These are phyloP conservation scores for Podospora appendiculata DNA, from an alignment of 495 filamentous ascomycete genomes.

Conservation along the genomic window DNA sequence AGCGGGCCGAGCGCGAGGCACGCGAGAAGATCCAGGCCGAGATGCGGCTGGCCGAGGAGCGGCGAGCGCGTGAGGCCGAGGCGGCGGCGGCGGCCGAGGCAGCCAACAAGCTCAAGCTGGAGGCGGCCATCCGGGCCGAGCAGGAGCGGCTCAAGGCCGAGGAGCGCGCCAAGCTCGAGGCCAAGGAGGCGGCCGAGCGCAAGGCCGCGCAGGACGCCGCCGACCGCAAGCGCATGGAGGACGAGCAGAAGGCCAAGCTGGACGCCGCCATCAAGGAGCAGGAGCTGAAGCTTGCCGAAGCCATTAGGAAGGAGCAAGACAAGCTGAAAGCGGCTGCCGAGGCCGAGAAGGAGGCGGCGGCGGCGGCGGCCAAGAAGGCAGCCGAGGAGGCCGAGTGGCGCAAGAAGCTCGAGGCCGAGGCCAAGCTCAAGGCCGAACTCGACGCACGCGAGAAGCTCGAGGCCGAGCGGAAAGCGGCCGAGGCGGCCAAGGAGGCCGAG, in stretches of 20 bases:
- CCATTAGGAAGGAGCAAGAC: constrained; percentile 24
- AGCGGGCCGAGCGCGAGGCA: constrained; percentile 32
- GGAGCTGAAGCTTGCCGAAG: constrained; percentile 20
- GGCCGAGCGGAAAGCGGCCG: constrained; percentile 27
- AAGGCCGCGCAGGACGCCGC: constrained; percentile 21
- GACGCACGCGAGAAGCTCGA: constrained; percentile 35
- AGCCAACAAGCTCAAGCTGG: constrained; percentile 28
- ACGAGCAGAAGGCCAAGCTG: constrained; percentile 37
- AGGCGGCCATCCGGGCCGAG: constrained; percentile 21
- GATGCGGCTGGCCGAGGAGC: constrained; percentile 23
- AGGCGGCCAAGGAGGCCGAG: constrained; percentile 26
- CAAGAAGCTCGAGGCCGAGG: constrained; percentile 32
- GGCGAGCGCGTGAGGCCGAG: constrained; percentile 41
- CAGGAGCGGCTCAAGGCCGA: constrained; percentile 17
- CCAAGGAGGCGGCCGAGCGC: constrained; percentile 24
- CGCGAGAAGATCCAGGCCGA: constrained; percentile 33
- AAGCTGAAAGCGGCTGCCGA: constrained; percentile 28
- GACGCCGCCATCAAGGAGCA: constrained; percentile 48
- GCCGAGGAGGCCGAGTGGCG: constrained; percentile 42
- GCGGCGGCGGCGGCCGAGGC: constrained; percentile 36
- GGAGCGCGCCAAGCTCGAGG: constrained; percentile 4
- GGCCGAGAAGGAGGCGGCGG: constrained; percentile 34
- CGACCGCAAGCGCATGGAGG: constrained; percentile 17
- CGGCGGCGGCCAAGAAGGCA: constrained; percentile 30
- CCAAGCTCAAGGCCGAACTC: constrained; percentile 37